phyloP scores from a whole-genome alignment of 2,329 filamentous ascomycete species.

The Tolypocladium album region DNA sequence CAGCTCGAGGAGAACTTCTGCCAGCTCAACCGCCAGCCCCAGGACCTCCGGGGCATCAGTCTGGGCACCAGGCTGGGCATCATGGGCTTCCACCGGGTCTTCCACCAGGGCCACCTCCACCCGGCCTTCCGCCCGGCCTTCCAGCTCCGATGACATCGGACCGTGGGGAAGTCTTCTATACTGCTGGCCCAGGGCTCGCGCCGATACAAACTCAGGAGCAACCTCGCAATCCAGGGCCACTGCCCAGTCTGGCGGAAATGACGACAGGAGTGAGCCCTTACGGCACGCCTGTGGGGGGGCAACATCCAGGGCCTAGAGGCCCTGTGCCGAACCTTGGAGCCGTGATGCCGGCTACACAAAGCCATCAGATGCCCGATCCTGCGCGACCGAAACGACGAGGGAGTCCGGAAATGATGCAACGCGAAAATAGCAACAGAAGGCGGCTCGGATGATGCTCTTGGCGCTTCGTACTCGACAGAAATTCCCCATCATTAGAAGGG shows the following conservation, averaged over 20 bases:
- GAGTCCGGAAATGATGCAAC: constrained; percentile 33
- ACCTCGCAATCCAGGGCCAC: constrained; percentile 29
- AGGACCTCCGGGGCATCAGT: constrained; percentile 4
- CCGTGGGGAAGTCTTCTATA: constrained; percentile 19
- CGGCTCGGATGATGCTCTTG: constrained; percentile 15
- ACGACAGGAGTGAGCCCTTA: constrained; percentile 54
- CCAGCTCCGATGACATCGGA: constrained; percentile 18
- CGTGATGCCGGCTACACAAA: constrained; percentile 20
- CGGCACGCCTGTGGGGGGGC: constrained; percentile 33
- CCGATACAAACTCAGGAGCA: constrained; percentile 39
- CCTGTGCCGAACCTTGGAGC: constrained; percentile 25
- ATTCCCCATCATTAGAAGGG: not conserved
- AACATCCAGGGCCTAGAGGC: constrained; percentile 15
- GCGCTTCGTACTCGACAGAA: not conserved
- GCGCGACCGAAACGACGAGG: constrained; percentile 39
- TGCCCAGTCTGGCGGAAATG: constrained; percentile 53
- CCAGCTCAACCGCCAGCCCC: not conserved
- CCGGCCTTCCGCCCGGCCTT: constrained; percentile 5
- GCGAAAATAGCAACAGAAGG: constrained; percentile 34
- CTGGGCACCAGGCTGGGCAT: not conserved
- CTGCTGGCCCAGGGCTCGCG: constrained; percentile 32
- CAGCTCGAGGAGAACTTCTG: constrained; percentile 19
- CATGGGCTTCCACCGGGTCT: not conserved
- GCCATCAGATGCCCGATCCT: constrained; percentile 26
- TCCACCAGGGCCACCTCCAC: constrained; percentile 5